These are phyloP conservation scores for Oenanthe sinensis DNA, from an alignment of 129 eudicot genomes.

Conservation along the genomic window DNA sequence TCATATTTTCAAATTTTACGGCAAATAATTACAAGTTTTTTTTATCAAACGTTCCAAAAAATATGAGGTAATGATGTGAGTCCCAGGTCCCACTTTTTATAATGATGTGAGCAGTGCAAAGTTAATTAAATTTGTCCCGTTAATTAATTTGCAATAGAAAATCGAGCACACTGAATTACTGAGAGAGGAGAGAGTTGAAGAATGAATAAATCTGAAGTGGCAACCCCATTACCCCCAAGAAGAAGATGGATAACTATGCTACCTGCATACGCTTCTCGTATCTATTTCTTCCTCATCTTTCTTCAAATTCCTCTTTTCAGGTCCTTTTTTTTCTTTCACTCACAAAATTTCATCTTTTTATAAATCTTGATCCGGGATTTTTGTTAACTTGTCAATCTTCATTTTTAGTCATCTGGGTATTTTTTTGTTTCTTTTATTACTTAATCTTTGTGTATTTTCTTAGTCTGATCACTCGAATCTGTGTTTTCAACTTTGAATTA, in stretches of 20 bases:
- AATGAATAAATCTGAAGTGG: constrained; percentile 7
- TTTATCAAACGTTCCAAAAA: no score
- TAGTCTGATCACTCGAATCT: background rate
- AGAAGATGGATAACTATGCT: constrained; percentile 34
- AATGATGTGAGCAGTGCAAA: no score
- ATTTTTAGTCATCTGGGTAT: background rate
- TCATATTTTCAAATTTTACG: no score
- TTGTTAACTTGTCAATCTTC: background rate
- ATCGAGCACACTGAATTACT: background rate
- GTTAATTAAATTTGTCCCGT: no score
- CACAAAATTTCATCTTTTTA: background rate
- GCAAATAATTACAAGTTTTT: no score
- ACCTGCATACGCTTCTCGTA: constrained; percentile 43
- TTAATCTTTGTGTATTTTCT: background rate
- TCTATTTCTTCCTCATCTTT: constrained; percentile 66
- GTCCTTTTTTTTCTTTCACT: constrained; percentile 18
- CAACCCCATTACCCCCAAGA: constrained; percentile 8
- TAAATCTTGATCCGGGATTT: background rate
- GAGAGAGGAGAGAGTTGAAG: background rate
- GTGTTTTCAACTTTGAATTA: background rate
- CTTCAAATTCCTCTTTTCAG: constrained; percentile 92
- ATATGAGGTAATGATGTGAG: no score
- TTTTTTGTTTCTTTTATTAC: background rate
- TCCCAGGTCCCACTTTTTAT: no score
- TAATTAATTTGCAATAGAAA: background rate